Evolutionary conservation across 441 rosid species (phyloP), one percentile per base, ranked within the genome.

Genomic region (Adansonia gregorii): DNA sequence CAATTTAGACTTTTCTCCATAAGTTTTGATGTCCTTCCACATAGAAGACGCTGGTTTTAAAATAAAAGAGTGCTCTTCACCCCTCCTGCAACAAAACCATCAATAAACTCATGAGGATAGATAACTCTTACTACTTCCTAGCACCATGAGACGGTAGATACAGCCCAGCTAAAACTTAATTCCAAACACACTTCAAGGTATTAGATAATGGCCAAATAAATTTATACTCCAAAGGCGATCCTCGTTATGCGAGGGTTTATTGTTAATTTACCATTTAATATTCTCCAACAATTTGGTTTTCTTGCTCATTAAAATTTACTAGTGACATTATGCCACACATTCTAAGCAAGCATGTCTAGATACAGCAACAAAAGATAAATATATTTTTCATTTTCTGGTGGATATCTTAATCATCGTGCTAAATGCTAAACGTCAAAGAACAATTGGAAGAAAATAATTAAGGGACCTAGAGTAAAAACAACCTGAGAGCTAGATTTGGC

Each of bases 11-110:
- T 75, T 90, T 83, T 87, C 89, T 76, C 88, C 84, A 19, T 83
- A 83, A 61, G 83, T 86, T 84, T 87, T 92, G 56, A 81, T 75
- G 85, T 88, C 88, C 81, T 88, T 92, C 83, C 85, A 88, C 72
- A 83, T 78, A 39, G 94, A 85, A 85, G 86, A 83, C 2, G 87
- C 90, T 69, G 95, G 98, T 82, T 92, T 97, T 82, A 94, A 88
- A 55, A 97, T 90, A 83, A 97, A 97, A 45, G 99, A 94, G 83
- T 97, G 98, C 81, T 92, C 98, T 85, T 97, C 99, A 79, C 98
- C 98, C 84, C 89, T 93, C 99, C 99, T 97, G 90, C 81, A 81
- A 88, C 11, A 43, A 81, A 71, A 76, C 75, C 52, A 39, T 46
- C 27, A 58, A 73, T 77, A 43, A 84, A 81, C 61, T 55, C 73